Base-by-base conservation (phyloP, 2,329 filamentous ascomycete species). In the Calonectria multiphialidica region DNA sequence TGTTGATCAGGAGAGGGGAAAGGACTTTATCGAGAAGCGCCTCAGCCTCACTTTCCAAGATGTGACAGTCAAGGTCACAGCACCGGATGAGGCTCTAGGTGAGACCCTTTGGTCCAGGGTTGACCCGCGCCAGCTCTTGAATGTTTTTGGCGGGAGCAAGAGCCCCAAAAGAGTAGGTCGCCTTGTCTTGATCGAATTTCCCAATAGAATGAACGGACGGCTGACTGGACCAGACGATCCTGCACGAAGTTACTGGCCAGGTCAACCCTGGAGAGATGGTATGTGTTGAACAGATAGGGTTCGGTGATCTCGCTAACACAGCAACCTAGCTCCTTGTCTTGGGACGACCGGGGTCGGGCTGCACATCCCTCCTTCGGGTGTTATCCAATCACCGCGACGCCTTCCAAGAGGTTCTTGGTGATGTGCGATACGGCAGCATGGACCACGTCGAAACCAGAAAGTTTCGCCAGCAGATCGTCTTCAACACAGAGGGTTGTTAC, bases 211-310 rank as follows among this genome's bases (percentile, higher is more conserved):
- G 2, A 12, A 12, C 6, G 23, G 16, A 23, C 35, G 8, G 35
- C 66, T 73, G 30, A 73, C 49, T 15, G 33, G 18, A n/a, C 18
- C 44, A 86, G 84, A 82, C 82, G 5, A 86, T 86, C 28, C 72
- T 86, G 1, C 81, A 84, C 42, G 77, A 83, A 37, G 74, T 84
- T 2, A 82, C 77, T 23, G 84, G 84, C 1, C 84, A 86, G 66
- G 83, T 86, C 0, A 81, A 80, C 5, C 84, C 84, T 0, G 84
- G 84, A 1, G 84, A 86, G 71, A 86, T 85, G 84, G 84, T 86
- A 81, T 44, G 77, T 66, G 7, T 13, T 5, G 16, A 21, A 2
- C 1, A 8, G 18, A 16, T 25, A 25, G 28, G 35, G 50, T 15
- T 35, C 23, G 8, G 28, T 9, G 25, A 15, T 23, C n/a, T 33